Percentiles rank a stretch among this genome's conserved stretches.
These are phyloP conservation scores for Arabidopsis hybrid DNA, from an alignment of 441 rosid genomes.

Conservation along the genomic window DNA sequence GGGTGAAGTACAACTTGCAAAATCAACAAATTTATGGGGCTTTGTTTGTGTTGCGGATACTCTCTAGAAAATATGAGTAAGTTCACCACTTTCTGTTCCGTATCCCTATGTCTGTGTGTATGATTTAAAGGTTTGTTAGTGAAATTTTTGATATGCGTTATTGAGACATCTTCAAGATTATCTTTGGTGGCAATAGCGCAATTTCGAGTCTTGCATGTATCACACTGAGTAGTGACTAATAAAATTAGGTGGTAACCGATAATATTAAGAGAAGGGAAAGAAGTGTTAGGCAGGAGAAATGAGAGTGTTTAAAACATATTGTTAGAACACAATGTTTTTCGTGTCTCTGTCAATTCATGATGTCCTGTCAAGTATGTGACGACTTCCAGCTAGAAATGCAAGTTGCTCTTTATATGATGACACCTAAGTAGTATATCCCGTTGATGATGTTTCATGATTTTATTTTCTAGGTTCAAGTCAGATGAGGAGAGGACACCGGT, in stretches of 20 bases:
- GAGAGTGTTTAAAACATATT: not conserved
- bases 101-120: slow-evolving; percentile 5
- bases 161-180: slow-evolving; percentile 4
- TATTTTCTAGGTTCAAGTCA: slow-evolving; percentile 83
- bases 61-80: slow-evolving; percentile 97
- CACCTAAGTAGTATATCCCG: not conserved
- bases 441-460: slow-evolving; percentile 27
- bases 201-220: slow-evolving; percentile 4
- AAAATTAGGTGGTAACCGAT: slow-evolving; percentile 8
- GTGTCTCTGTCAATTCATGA: slow-evolving; percentile 15
- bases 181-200: slow-evolving; percentile 17
- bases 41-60: slow-evolving; percentile 87
- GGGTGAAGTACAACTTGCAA: slow-evolving; percentile 92
- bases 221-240: not conserved
- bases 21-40: slow-evolving; percentile 93
- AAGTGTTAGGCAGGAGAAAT: slow-evolving; percentile 8
- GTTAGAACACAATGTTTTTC: not conserved
- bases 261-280: not conserved
- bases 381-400: slow-evolving; percentile 20
- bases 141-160: slow-evolving; percentile 10
- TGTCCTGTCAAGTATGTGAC: slow-evolving; percentile 19
- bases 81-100: slow-evolving; percentile 31
- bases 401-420: slow-evolving; percentile 24
- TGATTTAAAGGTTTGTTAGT: slow-evolving; percentile 11
- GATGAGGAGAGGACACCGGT: slow-evolving; percentile 96